phyloP scores from a whole-genome alignment of 2,329 filamentous ascomycete genomes.

The Phialocephala subalpina region DNA sequence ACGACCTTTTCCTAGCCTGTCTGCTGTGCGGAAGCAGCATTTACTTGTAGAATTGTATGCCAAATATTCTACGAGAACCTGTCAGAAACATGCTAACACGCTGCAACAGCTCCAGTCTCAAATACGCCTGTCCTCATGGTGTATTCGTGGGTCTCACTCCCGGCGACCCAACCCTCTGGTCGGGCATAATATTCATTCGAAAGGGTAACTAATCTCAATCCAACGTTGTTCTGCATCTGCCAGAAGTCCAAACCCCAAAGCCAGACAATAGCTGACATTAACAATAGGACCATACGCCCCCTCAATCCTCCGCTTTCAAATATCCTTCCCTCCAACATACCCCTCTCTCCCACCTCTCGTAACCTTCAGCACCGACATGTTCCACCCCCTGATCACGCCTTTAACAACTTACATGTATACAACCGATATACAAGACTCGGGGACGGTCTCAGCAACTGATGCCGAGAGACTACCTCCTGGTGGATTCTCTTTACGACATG shows the following conservation, averaged over 20 bases:
- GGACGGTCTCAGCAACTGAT: slow-evolving; percentile 84
- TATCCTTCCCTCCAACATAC: slow-evolving; percentile 85
- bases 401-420: slow-evolving; percentile 95
- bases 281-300: slow-evolving; percentile 83
- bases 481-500: slow-evolving; percentile 88
- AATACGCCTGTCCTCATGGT: slow-evolving; percentile 83
- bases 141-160: slow-evolving; percentile 87
- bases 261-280: not conserved
- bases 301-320: slow-evolving; percentile 87
- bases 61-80: not conserved
- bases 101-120: slow-evolving; percentile 73
- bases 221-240: no score
- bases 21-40: slow-evolving; percentile 44
- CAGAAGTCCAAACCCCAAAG: not conserved
- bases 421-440: slow-evolving; percentile 76
- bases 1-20: slow-evolving; percentile 35
- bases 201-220: slow-evolving; percentile 66
- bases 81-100: slow-evolving; percentile 23
- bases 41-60: slow-evolving; percentile 45
- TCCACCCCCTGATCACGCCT: slow-evolving; percentile 91
- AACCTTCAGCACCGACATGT: slow-evolving; percentile 91
- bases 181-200: slow-evolving; percentile 89
- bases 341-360: slow-evolving; percentile 83
- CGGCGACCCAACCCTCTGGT: slow-evolving; percentile 83
- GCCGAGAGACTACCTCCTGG: slow-evolving; percentile 86